These are phyloP conservation scores for Botryotinia convoluta DNA, from an alignment of 2,329 filamentous ascomycete genomes.

Conservation along the genomic window DNA sequence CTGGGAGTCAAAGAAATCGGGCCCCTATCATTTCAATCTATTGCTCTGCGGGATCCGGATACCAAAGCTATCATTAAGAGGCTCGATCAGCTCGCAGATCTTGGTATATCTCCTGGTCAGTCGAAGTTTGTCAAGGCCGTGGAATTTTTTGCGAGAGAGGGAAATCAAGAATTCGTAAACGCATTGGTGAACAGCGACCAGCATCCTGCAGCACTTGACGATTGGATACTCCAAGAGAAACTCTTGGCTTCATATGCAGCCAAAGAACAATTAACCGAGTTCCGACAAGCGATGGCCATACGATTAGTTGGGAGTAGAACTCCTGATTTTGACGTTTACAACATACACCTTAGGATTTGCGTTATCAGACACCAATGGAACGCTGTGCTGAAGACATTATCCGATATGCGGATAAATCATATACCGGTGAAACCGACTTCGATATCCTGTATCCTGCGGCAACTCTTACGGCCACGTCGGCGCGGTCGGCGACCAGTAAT, in stretches of 20 bases:
- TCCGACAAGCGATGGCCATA: conserved; percentile 55
- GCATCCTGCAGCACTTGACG: conserved; percentile 62
- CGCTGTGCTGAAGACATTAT: conserved; percentile 30
- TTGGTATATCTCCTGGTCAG: conserved; percentile 60
- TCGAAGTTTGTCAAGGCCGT: conserved; percentile 66
- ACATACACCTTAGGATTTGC: conserved; percentile 46
- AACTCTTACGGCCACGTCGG: conserved; percentile 42
- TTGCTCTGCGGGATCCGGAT: conserved; percentile 64
- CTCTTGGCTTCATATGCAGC: conserved; percentile 53
- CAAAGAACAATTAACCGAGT: conserved; percentile 49
- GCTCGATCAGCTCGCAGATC: conserved; percentile 58
- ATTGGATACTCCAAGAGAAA: conserved; percentile 51
- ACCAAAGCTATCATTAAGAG: conserved; percentile 55
- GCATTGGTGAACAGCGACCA: conserved; percentile 52
- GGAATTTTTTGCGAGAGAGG: conserved; percentile 57
- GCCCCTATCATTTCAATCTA: conserved; percentile 71
- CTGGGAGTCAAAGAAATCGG: conserved; percentile 72
- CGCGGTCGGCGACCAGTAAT: conserved; percentile 28
- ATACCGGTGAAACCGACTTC: conserved; percentile 45
- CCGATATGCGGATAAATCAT: conserved; percentile 49
- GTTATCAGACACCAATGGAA: conserved; percentile 38
- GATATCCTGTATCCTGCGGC: conserved; percentile 43
- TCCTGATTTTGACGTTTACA: conserved; percentile 43
- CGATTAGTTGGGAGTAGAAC: conserved; percentile 45
- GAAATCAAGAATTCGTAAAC: conserved; percentile 43